A percentile compares a stretch with the other conserved stretches of the same genome.
These are phyloP conservation scores for Venustampulla echinocandica DNA, from an alignment of 495 filamentous ascomycete genomes.

Conservation along the genomic window DNA sequence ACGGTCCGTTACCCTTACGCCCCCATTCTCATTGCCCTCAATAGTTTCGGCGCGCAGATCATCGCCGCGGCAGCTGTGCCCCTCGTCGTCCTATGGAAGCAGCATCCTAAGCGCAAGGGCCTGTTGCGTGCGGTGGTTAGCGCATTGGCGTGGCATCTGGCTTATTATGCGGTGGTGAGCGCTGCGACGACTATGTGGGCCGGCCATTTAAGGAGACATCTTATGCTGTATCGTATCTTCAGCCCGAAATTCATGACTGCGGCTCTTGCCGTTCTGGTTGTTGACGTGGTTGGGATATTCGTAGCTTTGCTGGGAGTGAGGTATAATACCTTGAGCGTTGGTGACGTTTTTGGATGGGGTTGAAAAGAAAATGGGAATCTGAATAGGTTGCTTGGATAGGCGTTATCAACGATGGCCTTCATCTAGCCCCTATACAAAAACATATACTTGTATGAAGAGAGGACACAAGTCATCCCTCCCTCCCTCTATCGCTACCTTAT, in stretches of 20 bases:
- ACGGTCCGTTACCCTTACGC: slow-evolving; percentile 83
- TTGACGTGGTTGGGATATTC: slow-evolving; percentile 64
- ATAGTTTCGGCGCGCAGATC: slow-evolving; percentile 85
- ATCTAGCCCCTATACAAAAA: neutral
- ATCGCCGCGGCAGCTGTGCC: slow-evolving; percentile 71
- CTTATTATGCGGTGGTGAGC: slow-evolving; percentile 73
- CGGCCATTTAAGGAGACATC: slow-evolving; percentile 73
- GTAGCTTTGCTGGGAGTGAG: slow-evolving; percentile 63
- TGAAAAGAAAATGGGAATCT: slow-evolving; percentile 10
- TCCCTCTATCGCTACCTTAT: neutral
- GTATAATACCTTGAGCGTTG: slow-evolving; percentile 65
- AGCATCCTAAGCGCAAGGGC: slow-evolving; percentile 44
- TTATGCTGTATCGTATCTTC: slow-evolving; percentile 98
- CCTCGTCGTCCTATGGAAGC: slow-evolving; percentile 79
- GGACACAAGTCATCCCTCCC: too few species aligned
- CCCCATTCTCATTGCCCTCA: slow-evolving; percentile 70
- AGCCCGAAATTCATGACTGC: slow-evolving; percentile 83
- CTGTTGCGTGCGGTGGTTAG: slow-evolving; percentile 61
- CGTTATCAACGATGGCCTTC: neutral
- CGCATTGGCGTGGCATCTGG: slow-evolving; percentile 61
- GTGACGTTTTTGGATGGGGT: slow-evolving; percentile 81
- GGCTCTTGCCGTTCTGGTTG: slow-evolving; percentile 58
- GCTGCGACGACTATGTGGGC: slow-evolving; percentile 75
- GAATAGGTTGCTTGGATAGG: neutral
- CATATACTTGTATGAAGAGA: neutral